Evolutionary conservation across 2,329 filamentous ascomycete species (phyloP).

Genomic region (Pseudocercospora cruenta): DNA sequence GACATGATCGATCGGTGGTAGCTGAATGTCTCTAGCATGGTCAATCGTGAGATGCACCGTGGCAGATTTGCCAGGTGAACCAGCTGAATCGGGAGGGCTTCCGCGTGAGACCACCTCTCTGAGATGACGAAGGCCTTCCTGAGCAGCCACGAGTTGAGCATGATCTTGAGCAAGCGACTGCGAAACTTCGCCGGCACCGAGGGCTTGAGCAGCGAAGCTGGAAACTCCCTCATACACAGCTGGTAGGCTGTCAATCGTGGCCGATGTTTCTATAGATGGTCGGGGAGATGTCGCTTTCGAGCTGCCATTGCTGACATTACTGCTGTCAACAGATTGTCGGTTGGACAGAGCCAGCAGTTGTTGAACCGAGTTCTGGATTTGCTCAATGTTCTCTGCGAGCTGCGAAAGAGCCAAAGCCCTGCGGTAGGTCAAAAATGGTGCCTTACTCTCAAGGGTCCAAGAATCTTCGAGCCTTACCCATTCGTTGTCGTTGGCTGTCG

Average conservation of each 20-base stretch:
- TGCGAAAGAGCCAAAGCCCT: constrained; percentile 7
- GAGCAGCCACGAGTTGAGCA: constrained; percentile 13
- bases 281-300: not conserved
- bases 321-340: not conserved
- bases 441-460: not conserved
- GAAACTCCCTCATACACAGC: constrained; percentile 17
- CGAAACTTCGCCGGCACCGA: constrained; percentile 19
- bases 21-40: constrained; percentile 1
- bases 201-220: constrained; percentile 18
- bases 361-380: constrained; percentile 16
- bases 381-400: constrained; percentile 16
- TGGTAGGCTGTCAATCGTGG: constrained; percentile 6
- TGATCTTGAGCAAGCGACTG: constrained; percentile 17
- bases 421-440: not conserved
- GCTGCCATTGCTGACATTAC: not conserved
- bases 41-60: not conserved
- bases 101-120: constrained; percentile 7
- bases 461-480: not conserved
- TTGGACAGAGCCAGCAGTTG: constrained; percentile 13
- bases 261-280: constrained; percentile 5
- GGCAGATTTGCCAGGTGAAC: not conserved
- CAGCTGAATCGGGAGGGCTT: constrained; percentile 7
- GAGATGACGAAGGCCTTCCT: constrained; percentile 17
- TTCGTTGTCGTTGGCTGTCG: not conserved
- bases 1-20: constrained; percentile 17